A percentile compares a stretch with the other conserved stretches of the same genome.
These are phyloP conservation scores for Pythium diclinum DNA, from an alignment of 352 stramenopile species.

Conservation along the genomic window DNA sequence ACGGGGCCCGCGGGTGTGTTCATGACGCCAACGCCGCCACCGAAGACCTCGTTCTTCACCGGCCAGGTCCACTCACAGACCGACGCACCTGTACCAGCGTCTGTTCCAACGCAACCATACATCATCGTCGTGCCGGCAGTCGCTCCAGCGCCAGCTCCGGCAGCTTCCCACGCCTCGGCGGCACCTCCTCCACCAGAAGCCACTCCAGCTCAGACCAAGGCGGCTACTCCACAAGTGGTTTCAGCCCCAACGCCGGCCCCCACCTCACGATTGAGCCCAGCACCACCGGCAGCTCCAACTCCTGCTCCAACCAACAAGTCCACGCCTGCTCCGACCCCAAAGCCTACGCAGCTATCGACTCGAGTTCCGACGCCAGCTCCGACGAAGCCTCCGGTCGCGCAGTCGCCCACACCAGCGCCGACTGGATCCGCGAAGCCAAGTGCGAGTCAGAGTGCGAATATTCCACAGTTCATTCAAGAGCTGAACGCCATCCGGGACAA, in stretches of 20 bases:
- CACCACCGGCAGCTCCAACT: no score
- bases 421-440: background rate
- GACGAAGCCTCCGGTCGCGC: background rate
- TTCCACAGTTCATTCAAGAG: background rate
- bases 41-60: background rate
- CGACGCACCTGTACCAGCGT: background rate
- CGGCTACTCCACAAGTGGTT: background rate
- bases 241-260: no score
- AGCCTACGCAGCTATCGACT: background rate
- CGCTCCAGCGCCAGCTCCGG: background rate
- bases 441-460: background rate
- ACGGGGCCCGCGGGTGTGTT: background rate
- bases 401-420: background rate
- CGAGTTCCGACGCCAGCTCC: background rate
- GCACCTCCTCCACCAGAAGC: background rate
- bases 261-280: no score
- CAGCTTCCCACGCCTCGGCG: no score
- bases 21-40: background rate
- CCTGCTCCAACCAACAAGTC: background rate
- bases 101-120: no score
- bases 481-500: background rate
- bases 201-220: no score
- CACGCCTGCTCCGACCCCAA: background rate
- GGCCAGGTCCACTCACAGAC: background rate
- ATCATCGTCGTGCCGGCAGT: background rate